A percentile compares a stretch with the other conserved stretches of the same genome.
Conservation (phyloP, 2,329 filamentous ascomycete genomes). For the Parastagonospora avenae region DNA sequence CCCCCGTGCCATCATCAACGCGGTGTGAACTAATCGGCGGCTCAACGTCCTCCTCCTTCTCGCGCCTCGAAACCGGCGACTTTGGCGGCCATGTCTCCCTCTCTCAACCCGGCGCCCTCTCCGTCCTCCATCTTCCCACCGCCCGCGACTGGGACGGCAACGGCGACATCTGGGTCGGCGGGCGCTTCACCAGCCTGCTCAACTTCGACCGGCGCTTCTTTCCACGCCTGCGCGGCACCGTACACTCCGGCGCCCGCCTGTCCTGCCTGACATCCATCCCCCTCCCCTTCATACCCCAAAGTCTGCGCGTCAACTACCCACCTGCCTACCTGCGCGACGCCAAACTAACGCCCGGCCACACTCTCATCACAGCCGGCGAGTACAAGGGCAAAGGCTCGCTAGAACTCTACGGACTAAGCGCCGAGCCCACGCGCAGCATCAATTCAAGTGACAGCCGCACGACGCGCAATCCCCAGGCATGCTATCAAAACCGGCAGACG, state of each 20-base stretch:
- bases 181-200: constrained; percentile 85
- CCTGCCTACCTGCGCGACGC: constrained; percentile 58
- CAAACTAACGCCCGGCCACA: constrained; percentile 64
- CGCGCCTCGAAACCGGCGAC: constrained; percentile 58
- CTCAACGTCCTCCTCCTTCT: constrained; percentile 30
- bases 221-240: constrained; percentile 74
- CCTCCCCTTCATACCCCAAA: constrained; percentile 68
- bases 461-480: constrained; percentile 50
- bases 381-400: constrained; percentile 91
- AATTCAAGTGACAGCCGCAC: constrained; percentile 36
- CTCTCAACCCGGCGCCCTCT: constrained; percentile 79
- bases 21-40: constrained; percentile 39
- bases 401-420: constrained; percentile 76
- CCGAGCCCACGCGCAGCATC: constrained; percentile 36
- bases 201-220: constrained; percentile 90
- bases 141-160: constrained; percentile 64
- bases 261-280: constrained; percentile 74
- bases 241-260: constrained; percentile 82
- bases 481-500: constrained; percentile 74
- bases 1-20: constrained; percentile 15
- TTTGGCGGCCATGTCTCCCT: constrained; percentile 68
- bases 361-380: constrained; percentile 81
- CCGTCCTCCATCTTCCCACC: constrained; percentile 76
- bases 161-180: constrained; percentile 84
- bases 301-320: constrained; percentile 61